Conservation (phyloP, 2,329 filamentous ascomycete genomes). For the Venturia oleaginea region DNA sequence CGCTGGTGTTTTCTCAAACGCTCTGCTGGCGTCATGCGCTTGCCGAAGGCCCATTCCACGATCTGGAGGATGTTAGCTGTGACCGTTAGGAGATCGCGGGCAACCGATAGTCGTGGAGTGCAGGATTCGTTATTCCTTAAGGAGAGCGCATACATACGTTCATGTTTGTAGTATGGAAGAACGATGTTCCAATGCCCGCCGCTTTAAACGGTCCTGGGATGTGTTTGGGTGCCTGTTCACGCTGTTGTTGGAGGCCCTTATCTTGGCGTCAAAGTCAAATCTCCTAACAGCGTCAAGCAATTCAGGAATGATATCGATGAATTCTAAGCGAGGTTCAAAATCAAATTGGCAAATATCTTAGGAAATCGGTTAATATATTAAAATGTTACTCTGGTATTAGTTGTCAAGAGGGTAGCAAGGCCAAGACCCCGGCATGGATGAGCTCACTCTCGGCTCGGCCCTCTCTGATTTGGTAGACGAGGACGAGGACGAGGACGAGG, state of each 20-base stretch:
- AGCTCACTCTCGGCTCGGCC: not conserved
- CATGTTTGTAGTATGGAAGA: not conserved
- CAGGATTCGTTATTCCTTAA: not conserved
- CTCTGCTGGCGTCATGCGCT: slow-evolving; percentile 95
- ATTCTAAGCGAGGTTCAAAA: not conserved
- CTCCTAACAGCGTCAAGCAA: not conserved
- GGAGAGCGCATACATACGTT: slow-evolving; percentile 6
- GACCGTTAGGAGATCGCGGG: not conserved
- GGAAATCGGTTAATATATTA: not conserved
- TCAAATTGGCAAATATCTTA: not conserved
- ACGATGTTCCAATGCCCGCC: not conserved
- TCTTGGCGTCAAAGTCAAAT: not conserved
- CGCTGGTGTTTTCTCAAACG: slow-evolving; percentile 89
- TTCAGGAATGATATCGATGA: not conserved
- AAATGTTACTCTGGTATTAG: not conserved
- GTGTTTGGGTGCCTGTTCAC: not conserved
- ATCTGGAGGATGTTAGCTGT: slow-evolving; percentile 49
- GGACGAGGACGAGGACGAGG: too few relatives aligned
- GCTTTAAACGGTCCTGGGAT: not conserved
- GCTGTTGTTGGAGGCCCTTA: not conserved
- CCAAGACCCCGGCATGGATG: not conserved
- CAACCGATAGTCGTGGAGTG: not conserved
- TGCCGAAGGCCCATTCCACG: slow-evolving; percentile 97
- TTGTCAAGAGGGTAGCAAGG: not conserved
- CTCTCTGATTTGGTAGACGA: not conserved